Base-by-base conservation (phyloP, 345 rosid genomes). In the Lumnitzera racemosa region DNA sequence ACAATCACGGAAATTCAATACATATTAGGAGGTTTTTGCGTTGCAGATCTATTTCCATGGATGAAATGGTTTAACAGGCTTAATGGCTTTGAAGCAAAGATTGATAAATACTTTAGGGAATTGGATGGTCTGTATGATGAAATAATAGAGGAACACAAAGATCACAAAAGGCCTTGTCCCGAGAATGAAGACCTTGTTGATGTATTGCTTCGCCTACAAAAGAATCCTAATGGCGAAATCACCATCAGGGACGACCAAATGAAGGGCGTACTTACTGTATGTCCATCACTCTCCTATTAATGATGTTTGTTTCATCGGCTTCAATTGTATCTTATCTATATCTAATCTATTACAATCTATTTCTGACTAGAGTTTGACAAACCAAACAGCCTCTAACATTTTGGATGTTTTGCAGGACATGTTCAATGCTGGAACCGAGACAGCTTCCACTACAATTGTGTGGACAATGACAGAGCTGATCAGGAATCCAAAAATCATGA, bases 381-480 rank as follows among this genome's bases (percentile, higher is more conserved):
- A 36, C 11, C 43, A 5, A 36, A 36, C 43, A 36, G 43, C 43
- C 43, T 5, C 9, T 36, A 36, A 36, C 43, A 36, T 47, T 58
- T 12, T 51, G 25, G 55, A 17, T 12, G 16, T 36, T 27, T 31
- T 57, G 23, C 46, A 72, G 69, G 69, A 59, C 54, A 27, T 59
- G 52, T 67, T 72, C 20, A 10, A 58, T 25, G 76, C 51, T 0
- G 76, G 69, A 2, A 63, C 64, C 0, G 72, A 67, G 16, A 67
- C 76, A n/a, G 58, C 66, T 2, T 20, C 69, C 17, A 51, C 57
- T 13, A 55, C 62, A 12, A 2, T 72, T 10, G 72, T 58, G 13
- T 72, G 76, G 76, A 61, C 62, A 13, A 72, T 72, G 72, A 27
- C 52, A 41, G 69, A 70, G 53, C 17, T 70, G 13, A 57, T 70